These are phyloP conservation scores for Cucurbita argyrosperma DNA, from an alignment of 306 rosid genomes.

Conservation along the genomic window DNA sequence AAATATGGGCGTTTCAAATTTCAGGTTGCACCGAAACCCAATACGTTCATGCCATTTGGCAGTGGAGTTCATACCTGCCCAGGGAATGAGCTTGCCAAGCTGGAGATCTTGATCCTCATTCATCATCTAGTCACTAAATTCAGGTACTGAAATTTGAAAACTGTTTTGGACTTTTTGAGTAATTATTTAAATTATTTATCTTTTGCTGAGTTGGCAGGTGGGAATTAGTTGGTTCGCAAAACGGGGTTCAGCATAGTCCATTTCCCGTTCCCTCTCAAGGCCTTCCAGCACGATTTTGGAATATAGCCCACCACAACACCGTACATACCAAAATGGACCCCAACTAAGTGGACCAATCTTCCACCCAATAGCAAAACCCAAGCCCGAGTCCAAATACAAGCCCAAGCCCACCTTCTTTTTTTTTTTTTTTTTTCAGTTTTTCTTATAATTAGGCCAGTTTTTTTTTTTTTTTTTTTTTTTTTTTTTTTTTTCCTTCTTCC, in stretches of 20 bases:
- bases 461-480: background rate
- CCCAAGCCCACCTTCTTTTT: background rate
- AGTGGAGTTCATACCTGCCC: conserved; percentile 94
- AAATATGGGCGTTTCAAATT: background rate
- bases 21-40: conserved; percentile 73
- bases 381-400: background rate
- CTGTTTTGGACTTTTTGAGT: background rate
- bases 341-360: background rate
- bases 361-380: background rate
- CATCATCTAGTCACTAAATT: conserved; percentile 79
- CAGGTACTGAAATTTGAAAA: conserved; percentile 22
- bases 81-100: conserved; percentile 87
- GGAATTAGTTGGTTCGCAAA: conserved; percentile 58
- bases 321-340: conserved; percentile 6
- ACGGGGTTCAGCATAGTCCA: conserved; percentile 65
- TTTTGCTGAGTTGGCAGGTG: conserved; percentile 30
- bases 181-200: background rate
- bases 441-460: background rate
- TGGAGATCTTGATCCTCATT: conserved; percentile 58
- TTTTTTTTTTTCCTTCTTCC: too few relatives aligned
- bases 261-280: conserved; percentile 75
- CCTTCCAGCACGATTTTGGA: conserved; percentile 67
- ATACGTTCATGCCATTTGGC: conserved; percentile 89
- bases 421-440: background rate
- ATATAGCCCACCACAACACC: conserved; percentile 6